Evolutionary conservation across 2,329 filamentous ascomycete genomes (phyloP), one percentile per base, ranked within the genome.

Genomic region (Achaetomium macrosporum): DNA sequence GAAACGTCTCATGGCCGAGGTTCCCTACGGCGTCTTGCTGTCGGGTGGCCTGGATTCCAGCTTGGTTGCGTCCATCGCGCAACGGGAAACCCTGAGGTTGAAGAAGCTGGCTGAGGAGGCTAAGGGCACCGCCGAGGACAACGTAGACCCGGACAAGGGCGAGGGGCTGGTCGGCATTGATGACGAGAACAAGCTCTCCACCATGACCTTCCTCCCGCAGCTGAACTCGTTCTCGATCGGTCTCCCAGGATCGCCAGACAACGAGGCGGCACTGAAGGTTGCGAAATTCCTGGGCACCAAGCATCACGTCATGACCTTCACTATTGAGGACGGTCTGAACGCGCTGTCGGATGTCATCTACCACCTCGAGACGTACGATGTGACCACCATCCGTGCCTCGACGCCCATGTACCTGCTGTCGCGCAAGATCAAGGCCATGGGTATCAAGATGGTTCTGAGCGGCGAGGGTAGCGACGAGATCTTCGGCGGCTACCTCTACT

Each of bases 161-260:
- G 84, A 87, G 65, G 83, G 88, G 45, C 79, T 97, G 43, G 92
- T 96, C 55, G 93, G 93, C 65, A 95, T 99, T 63, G 93, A 97
- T 65, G 91, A 95, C 67, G 83, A 92, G 54, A 87, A 96, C 76
- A 82, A 92, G 66, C 76, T 97, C 57, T 90, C 87, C 45, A 96
- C 91, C 13, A 82, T 96, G 58, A 93, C 91, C 51, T 89, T 93
- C 65, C 83, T 97, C 50, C 90, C 92, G 35, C 88, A 97, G 71
- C 83, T 99, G 71, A 95, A 97, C 82, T 96, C 91, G 15, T 99
- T 99, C 79, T 99, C 93, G 15, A 99, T 99, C 62, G 93, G 93
- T 67, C 84, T 99, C 35, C 91, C 92, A 8, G 88, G 85, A 62
- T 89, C 93, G 33, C 93, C 93, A 46, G 93, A 99, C 71, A 93